Conservation (phyloP, 2,329 filamentous ascomycete species). For the Penicillium sp. region DNA sequence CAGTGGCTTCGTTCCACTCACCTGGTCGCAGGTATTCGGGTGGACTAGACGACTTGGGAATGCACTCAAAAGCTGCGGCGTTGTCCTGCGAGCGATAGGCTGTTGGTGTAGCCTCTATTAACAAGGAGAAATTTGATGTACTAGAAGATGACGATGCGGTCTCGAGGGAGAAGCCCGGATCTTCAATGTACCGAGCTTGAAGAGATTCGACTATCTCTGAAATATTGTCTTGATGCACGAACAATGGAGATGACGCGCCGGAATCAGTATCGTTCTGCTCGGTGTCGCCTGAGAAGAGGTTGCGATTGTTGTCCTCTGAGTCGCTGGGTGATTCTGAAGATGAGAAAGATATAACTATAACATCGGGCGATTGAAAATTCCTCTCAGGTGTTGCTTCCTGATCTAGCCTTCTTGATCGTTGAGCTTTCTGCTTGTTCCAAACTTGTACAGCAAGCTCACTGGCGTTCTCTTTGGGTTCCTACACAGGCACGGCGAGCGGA, state of each 20-base stretch:
- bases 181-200: not conserved
- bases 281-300: not conserved
- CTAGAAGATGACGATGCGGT: not conserved
- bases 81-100: not conserved
- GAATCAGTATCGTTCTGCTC: not conserved
- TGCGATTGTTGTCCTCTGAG: not conserved
- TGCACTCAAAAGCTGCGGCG: not conserved
- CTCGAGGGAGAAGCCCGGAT: not conserved
- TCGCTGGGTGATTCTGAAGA: not conserved
- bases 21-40: not conserved
- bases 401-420: constrained; percentile 5
- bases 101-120: not conserved
- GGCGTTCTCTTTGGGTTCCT: constrained; percentile 40
- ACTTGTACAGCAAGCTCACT: constrained; percentile 30
- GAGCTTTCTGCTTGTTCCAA: constrained; percentile 31
- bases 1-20: not conserved
- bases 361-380: not conserved
- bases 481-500: not conserved
- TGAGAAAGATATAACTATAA: not conserved
- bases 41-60: not conserved
- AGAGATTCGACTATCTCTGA: constrained; percentile 5
- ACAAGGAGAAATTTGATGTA: not conserved
- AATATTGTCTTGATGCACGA: not conserved
- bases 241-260: not conserved
- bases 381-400: not conserved